Evolutionary conservation across 352 stramenopile species (phyloP), one percentile per base, ranked within the genome.

Genomic region (Globisporangium recalcitrans): DNA sequence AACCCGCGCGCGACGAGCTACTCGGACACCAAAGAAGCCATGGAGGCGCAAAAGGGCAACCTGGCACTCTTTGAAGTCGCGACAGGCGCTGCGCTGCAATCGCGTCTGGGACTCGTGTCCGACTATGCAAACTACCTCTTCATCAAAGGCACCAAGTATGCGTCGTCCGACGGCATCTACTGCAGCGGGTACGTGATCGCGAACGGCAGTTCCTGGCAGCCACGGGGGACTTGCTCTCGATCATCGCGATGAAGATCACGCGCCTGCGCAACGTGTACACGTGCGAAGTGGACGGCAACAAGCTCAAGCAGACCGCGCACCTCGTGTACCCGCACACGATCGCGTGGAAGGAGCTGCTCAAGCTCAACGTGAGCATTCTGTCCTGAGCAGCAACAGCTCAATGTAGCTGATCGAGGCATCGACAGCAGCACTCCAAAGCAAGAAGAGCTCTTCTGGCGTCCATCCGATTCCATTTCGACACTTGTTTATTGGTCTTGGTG

Each of bases 141-240:
- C 24, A 71, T 75, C 40, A 70, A 72, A 11, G 68, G 65, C 22
- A 58, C 70, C 24, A 73, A 74, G 63, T 76, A 59, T 44, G 72
- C 69, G 36, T 68, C 59, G 1, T 49, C 69, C 21, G 77, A 85
- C 14, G 77, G 74, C 2, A 80, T 89, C 46, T 87, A 84, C 65
- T 76, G 77, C 64, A 83, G 74, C 52, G 80, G 77, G 1, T 88
- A 73, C 51, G 71, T 88, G 13, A 73, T 86, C 52, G 75, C 70
- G n/a, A 78, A 80, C 49, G 63, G 64, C 32, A 77, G 70, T 26
- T 61, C 10, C 0, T 61, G 16, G 24, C 38, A 9, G n/a, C 55
- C 4, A 21, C 24, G 0, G 26, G 3, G 24, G 44, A 49, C 19
- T 11, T 49, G 16, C 5, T 26, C 16, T 27, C 44, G 6, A 49